Evolutionary conservation across 1,284 basidiomycete genomes (phyloP).

Genomic region (Sanghuangporus sanghuang): DNA sequence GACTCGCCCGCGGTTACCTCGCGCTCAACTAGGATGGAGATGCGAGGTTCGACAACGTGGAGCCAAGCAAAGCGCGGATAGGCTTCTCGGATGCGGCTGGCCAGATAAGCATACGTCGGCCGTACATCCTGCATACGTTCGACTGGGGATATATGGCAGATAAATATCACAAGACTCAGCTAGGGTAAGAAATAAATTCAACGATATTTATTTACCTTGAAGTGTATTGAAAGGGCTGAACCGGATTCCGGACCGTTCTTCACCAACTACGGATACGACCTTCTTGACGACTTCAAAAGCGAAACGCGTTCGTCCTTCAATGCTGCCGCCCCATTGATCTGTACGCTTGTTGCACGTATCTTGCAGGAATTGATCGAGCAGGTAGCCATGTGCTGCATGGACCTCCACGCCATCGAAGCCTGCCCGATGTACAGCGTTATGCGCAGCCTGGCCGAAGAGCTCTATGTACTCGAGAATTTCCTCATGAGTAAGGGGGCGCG

Average conservation of each 20-base stretch:
- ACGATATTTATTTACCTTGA: too few species aligned
- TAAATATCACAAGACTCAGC: too few species aligned
- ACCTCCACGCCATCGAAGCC: slow-evolving; percentile 29
- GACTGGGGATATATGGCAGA: too few species aligned
- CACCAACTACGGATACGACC: slow-evolving; percentile 13
- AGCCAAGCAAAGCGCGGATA: slow-evolving; percentile 51
- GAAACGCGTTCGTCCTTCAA: slow-evolving; percentile 42
- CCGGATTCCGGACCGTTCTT: slow-evolving; percentile 32
- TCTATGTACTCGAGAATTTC: slow-evolving; percentile 34
- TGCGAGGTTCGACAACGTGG: slow-evolving; percentile 44
- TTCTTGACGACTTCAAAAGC: slow-evolving; percentile 35
- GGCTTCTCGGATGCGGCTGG: slow-evolving; percentile 25
- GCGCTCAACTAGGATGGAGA: slow-evolving; percentile 10
- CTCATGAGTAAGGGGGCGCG: slow-evolving; percentile 30
- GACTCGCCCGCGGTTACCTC: slow-evolving; percentile 20
- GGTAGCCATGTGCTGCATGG: slow-evolving; percentile 16
- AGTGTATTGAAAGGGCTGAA: slow-evolving; percentile 30
- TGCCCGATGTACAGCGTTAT: slow-evolving; percentile 27
- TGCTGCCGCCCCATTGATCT: slow-evolving; percentile 43
- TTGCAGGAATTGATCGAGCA: slow-evolving; percentile 20
- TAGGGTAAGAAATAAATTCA: too few species aligned
- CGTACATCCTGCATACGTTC: background rate
- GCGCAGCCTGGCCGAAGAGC: slow-evolving; percentile 25
- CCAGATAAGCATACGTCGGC: slow-evolving; percentile 35
- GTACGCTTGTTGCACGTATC: slow-evolving; percentile 33